Conservation (phyloP, 208 protist genomes). For the Herpetomonas tarakana region DNA sequence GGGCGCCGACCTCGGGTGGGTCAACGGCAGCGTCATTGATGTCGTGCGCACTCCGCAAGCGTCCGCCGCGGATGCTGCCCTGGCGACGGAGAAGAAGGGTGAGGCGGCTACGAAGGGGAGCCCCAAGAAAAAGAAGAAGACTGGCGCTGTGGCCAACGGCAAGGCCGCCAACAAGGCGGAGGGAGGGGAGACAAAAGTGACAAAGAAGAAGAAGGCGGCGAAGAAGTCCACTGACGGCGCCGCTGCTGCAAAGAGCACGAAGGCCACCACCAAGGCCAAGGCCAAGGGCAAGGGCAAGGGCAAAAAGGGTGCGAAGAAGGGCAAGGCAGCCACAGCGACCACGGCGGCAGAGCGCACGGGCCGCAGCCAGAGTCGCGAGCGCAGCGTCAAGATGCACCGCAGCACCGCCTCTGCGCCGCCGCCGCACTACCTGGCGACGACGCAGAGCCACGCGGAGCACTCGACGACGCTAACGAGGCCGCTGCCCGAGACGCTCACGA, state of each 20-base stretch:
- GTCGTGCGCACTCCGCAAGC: neutral
- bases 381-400: conserved; percentile 1
- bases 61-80: neutral
- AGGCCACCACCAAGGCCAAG: neutral
- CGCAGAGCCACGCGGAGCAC: neutral
- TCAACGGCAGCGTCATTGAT: conserved; percentile 7
- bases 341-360: neutral
- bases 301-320: neutral
- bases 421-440: neutral
- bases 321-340: conserved; percentile 5
- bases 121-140: conserved; percentile 8
- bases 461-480: conserved; percentile 1
- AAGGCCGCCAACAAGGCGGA: neutral
- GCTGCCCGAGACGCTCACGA: conserved; percentile 26
- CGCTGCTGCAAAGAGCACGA: neutral
- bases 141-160: conserved; percentile 7
- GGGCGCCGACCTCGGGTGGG: conserved; percentile 10
- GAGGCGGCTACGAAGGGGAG: neutral
- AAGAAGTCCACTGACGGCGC: conserved; percentile 5
- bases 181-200: neutral
- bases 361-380: neutral
- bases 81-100: neutral
- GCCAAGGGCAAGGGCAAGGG: conserved; percentile 5
- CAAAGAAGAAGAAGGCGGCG: conserved; percentile 1
- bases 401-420: conserved; percentile 5